Evolutionary conservation across 176 grass and related monocot species (phyloP).

Genomic region (Oryza glaberrima): DNA sequence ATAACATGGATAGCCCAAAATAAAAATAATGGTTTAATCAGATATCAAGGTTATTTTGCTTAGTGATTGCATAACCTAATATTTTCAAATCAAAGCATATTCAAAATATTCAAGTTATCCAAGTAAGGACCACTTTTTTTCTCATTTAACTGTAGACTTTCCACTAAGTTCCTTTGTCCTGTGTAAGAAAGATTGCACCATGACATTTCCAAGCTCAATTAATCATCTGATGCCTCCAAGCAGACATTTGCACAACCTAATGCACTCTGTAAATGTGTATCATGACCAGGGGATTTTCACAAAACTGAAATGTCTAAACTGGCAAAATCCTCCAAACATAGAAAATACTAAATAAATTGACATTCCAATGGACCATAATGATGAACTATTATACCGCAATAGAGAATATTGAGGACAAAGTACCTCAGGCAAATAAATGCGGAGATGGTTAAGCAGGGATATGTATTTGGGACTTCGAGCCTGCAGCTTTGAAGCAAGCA

Average conservation of each 20-base stretch:
- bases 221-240: background rate
- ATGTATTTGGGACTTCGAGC: slow-evolving; percentile 94
- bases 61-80: slow-evolving; percentile 10
- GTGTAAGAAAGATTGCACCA: slow-evolving; percentile 3
- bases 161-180: background rate
- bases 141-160: slow-evolving; percentile 1
- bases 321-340: slow-evolving; percentile 3
- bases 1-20: background rate
- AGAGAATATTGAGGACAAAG: slow-evolving; percentile 36
- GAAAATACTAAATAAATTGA: slow-evolving; percentile 27
- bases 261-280: slow-evolving; percentile 10
- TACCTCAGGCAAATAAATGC: slow-evolving; percentile 97
- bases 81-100: slow-evolving; percentile 6
- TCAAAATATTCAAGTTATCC: slow-evolving; percentile 26
- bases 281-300: background rate
- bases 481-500: slow-evolving; percentile 92
- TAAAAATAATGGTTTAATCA: background rate
- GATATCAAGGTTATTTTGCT: slow-evolving; percentile 19
- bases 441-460: slow-evolving; percentile 93
- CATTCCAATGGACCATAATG: slow-evolving; percentile 22
- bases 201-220: slow-evolving; percentile 9
- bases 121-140: background rate
- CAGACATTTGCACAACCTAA: slow-evolving; percentile 16
- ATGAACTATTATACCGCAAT: background rate
- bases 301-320: slow-evolving; percentile 12